These are phyloP conservation scores for Tilletia walkeri DNA, from an alignment of 1,284 basidiomycete species.

Conservation along the genomic window DNA sequence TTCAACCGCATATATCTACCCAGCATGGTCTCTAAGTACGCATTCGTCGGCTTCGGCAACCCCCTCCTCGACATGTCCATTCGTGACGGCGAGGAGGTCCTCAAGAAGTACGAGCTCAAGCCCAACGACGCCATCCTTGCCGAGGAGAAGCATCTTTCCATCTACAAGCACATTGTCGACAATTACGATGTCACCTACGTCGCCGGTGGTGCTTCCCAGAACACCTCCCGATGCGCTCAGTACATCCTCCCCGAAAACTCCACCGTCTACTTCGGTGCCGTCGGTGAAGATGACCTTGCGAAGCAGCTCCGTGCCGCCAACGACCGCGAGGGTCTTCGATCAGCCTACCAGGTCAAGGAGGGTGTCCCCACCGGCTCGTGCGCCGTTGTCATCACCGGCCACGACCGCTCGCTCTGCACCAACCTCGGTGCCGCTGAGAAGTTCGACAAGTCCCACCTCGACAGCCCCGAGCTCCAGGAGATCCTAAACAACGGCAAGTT, in stretches of 20 bases:
- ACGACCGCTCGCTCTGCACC: constrained; percentile 90
- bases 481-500: constrained; percentile 77
- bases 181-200: constrained; percentile 82
- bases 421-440: constrained; percentile 85
- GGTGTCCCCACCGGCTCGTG: constrained; percentile 92
- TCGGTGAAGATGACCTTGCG: constrained; percentile 87
- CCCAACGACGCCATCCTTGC: constrained; percentile 96
- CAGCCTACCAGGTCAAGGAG: constrained; percentile 83
- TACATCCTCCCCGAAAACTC: constrained; percentile 69
- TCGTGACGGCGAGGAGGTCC: constrained; percentile 71
- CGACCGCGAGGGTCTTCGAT: constrained; percentile 82
- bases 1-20: not conserved
- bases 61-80: constrained; percentile 58
- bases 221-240: constrained; percentile 90
- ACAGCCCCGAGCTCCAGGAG: constrained; percentile 72
- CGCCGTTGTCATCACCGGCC: constrained; percentile 90
- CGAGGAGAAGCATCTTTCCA: constrained; percentile 74
- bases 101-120: constrained; percentile 88
- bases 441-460: constrained; percentile 77
- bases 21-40: constrained; percentile 32
- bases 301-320: constrained; percentile 89
- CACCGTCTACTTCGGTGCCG: constrained; percentile 91
- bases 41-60: constrained; percentile 54
- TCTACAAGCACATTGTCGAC: constrained; percentile 80
- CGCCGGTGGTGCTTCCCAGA: constrained; percentile 95